Evolutionary conservation across 1,284 basidiomycete genomes (phyloP), one percentile per base, ranked within the genome.

Genomic region (Athelia psychrophila): DNA sequence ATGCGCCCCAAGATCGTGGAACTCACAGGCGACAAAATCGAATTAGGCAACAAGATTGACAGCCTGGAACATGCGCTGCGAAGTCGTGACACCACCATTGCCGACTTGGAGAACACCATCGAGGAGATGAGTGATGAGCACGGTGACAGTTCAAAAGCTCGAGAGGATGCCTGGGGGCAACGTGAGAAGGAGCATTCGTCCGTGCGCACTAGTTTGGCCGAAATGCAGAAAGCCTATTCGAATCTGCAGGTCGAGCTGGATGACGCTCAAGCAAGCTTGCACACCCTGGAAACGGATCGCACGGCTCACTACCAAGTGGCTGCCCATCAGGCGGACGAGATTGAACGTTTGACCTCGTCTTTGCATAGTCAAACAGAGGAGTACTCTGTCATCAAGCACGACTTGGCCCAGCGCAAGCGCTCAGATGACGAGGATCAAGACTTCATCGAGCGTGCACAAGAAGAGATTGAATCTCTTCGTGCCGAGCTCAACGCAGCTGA

Each of bases 1-100:
- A 87, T 91, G 83, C 79, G 87, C n/a, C 82, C 88, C 24, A 91
- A 91, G 72, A 83, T 90, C 56, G 83, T 91, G 13, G 86, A 91
- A 64, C 73, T 92, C 48, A 90, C 86, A 1, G 79, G 83, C 48
- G 76, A 71, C 51, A 90, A 88, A 63, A 67, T 87, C 13, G 79
- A 86, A 53, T 73, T 91, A 18, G 75, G 76, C 48, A 88, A 91
- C 55, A 79, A 79, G 56, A 70, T 83, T 44, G 81, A 81, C 51
- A 65, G 68, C 50, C 67, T 89, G 50, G 76, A 84, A 54, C 73
- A 75, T 49, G 72, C 76, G 12, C 60, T 89, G 52, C 71, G 71
- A 35, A 77, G 72, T 54, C 77, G 83, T 22, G 86, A 88, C 55
- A 63, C 66, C 6, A 70, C 74, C 33, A 86, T 90, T 50, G 72